Evolutionary conservation across 2,329 filamentous ascomycete genomes (phyloP), one percentile per base, ranked within the genome.

Genomic region (Stemphylium vesicarium): DNA sequence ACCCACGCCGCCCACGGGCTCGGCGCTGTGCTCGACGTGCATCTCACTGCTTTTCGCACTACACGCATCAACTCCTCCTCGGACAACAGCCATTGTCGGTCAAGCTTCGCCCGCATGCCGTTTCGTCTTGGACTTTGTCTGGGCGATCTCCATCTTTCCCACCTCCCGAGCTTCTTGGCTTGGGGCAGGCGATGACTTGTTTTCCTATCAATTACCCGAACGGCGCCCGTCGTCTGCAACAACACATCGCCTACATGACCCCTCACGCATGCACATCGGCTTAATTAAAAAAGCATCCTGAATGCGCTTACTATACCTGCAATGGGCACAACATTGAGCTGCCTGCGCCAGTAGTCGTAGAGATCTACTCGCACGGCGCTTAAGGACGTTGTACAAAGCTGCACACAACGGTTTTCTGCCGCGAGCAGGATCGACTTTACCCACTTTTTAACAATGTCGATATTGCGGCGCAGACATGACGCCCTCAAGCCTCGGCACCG

Each of bases 391-490:
- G 39, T 47, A 51, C 56, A 50, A 29, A 41, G 36, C 18, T 32
- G 22, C 42, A 53, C 36, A 22, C 41, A 40, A 36, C 36, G 35
- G 40, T 29, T 22, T 33, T 51, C 46, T 53, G 32, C 53, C 53
- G 53, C 49, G 48, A 48, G 39, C 49, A 53, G 43, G 51, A 52
- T 26, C 51, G 45, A 29, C 22, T 31, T 41, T 48, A 32, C 39
- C 54, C 49, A 57, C 43, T 45, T 53, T 48, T 39, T 18, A 18
- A 45, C 35, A 40, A 36, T 35, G 6, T 31, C 15, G 48, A 56
- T 56, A 56, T 52, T 56, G 53, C 53, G 53, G 53, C 53, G 53
- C 48, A 52, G 41, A 46, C 52, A 11, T 33, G 22, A 20, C 9
- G 24, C 37, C 29, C 40, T 44, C 36, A 10, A 29, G 39, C 39